Percentiles rank a stretch among this genome's conserved stretches.
Evolutionary conservation across 495 filamentous ascomycete species (phyloP).

Genomic region (Usnea hakonensis): DNA sequence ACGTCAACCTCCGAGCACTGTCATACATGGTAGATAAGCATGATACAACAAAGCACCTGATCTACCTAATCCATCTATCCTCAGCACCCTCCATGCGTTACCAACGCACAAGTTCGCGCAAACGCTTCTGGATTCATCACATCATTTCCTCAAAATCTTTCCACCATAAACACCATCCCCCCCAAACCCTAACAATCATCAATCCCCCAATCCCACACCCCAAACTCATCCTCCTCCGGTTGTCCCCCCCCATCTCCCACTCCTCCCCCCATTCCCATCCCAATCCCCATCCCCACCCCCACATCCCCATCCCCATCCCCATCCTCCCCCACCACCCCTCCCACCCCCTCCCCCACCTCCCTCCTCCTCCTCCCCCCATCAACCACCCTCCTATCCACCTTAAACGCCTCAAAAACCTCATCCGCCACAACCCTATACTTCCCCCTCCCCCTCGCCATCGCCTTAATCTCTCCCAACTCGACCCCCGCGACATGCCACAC

Average conservation of each 20-base stretch:
- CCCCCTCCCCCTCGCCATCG: slow-evolving; percentile 19
- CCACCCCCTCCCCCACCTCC: not conserved
- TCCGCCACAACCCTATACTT: slow-evolving; percentile 10
- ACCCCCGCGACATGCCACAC: slow-evolving; percentile 58
- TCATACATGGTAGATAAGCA: too few species aligned
- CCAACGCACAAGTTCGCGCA: too few species aligned
- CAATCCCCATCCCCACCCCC: slow-evolving; percentile 16
- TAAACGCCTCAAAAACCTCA: slow-evolving; percentile 13
- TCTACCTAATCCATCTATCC: too few species aligned
- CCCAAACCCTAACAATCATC: not conserved
- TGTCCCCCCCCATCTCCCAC: too few species aligned
- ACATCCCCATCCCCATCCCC: not conserved
- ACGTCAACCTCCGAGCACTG: too few species aligned
- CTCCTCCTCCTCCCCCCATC: slow-evolving; percentile 7
- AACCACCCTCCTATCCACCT: slow-evolving; percentile 16
- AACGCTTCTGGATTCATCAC: too few species aligned
- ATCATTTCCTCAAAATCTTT: not conserved
- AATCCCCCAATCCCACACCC: slow-evolving; percentile 1
- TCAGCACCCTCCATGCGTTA: not conserved
- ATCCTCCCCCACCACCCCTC: not conserved
- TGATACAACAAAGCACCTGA: not conserved
- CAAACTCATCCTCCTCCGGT: not conserved
- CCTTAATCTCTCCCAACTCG: slow-evolving; percentile 58
- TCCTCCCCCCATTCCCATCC: not conserved
- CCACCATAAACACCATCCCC: not conserved